Base-by-base conservation (phyloP, 1,284 basidiomycete genomes). In the Porodaedalea pini region DNA sequence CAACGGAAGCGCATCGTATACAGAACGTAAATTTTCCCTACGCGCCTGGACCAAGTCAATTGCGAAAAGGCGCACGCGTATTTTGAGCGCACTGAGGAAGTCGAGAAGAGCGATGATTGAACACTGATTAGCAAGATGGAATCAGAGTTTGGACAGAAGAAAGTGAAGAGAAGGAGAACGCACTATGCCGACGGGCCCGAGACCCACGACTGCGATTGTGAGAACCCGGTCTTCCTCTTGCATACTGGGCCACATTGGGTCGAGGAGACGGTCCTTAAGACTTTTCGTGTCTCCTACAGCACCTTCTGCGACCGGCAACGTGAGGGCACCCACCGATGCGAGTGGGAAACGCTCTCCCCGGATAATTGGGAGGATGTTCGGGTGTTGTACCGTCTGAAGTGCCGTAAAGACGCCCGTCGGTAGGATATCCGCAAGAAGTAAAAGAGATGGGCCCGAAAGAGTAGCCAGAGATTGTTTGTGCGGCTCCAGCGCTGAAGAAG, bases 391-490 rank as follows among this genome's bases (percentile, higher is more conserved):
- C 2, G 83, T 83, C 65, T 92, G 90, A 55, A 84, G 67, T 5
- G 85, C 84, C 8, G 88, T 89, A 66, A 90, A 92, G 37, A 85
- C 78, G 4, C 86, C 89, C 0, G 89, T 91, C 1, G 90, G 88
- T 10, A 90, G 75, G 62, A 90, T 90, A 65, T 93, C 90, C 11
- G 86, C 87, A n/a, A 91, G 76, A 39, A 92, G 72, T n/a, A 89
- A 73, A 27, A 88, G 72, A 0, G 86, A 85, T 34, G 77, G 77
- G 62, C 88, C 85, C 2, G 80, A 67, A 6, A 86, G 70, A 7
- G 66, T 67, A 13, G 67, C 64, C 47, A 81, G 70, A 61, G 15
- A 47, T 6, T 39, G 13, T n/a, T 34, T 25, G 15, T 73, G 68
- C 25, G 53, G 66, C 59, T 65, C 73, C 25, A 65, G 73, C 67